These are phyloP conservation scores for Lichenothelia convexa DNA, from an alignment of 495 filamentous ascomycete genomes.

Conservation along the genomic window DNA sequence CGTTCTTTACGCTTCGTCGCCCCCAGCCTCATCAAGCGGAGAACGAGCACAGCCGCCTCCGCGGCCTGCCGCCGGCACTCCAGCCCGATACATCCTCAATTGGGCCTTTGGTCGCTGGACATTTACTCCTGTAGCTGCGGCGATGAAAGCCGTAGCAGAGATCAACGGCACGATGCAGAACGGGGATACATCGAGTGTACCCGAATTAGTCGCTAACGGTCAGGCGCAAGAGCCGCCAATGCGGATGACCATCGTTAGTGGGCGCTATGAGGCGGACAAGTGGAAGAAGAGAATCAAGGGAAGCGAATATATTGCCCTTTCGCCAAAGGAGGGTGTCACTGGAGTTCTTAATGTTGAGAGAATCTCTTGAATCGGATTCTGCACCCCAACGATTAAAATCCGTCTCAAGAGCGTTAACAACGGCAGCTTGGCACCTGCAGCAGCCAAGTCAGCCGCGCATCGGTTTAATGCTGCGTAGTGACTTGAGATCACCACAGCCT, in stretches of 20 bases:
- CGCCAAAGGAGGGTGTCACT: too few species aligned
- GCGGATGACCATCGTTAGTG: constrained; percentile 71
- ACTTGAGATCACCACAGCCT: not conserved
- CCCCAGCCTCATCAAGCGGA: constrained; percentile 42
- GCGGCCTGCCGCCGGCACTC: constrained; percentile 5
- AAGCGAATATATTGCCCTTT: constrained; percentile 6
- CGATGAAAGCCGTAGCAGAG: constrained; percentile 10
- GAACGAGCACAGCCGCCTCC: constrained; percentile 15
- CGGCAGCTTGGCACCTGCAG: too few species aligned
- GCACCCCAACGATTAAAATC: too few species aligned
- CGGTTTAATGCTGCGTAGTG: not conserved
- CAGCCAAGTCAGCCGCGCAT: too few species aligned
- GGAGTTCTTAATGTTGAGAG: too few species aligned
- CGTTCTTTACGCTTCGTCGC: constrained; percentile 39
- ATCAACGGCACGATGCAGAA: constrained; percentile 17
- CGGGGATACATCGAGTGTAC: constrained; percentile 14
- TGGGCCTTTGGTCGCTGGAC: constrained; percentile 97
- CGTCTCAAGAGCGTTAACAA: too few species aligned
- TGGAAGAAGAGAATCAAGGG: constrained; percentile 72
- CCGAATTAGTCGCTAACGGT: constrained; percentile 13
- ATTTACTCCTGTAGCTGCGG: constrained; percentile 37
- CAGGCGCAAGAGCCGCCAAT: constrained; percentile 26
- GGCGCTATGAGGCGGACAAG: constrained; percentile 65
- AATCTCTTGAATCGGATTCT: too few species aligned
- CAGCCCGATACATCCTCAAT: constrained; percentile 62